Percentiles rank a stretch among this genome's conserved stretches.
Evolutionary conservation across 108 stramenopile species (phyloP).

Genomic region (Cyclotella baltica): DNA sequence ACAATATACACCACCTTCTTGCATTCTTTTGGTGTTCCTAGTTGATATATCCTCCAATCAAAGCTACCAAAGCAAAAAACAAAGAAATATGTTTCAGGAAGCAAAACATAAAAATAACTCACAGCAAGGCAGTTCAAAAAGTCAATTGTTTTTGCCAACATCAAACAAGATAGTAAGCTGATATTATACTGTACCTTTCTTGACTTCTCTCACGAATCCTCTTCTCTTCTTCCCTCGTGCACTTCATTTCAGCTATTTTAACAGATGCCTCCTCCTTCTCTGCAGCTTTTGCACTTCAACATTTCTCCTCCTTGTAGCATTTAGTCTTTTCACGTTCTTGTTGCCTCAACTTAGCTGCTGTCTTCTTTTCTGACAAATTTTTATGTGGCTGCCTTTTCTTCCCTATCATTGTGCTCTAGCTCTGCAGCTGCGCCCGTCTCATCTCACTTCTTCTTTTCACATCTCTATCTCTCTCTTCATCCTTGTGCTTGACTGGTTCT

Average conservation of each 20-base stretch:
- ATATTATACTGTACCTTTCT: slow-evolving; percentile 39
- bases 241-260: slow-evolving; percentile 17
- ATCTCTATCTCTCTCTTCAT: slow-evolving; percentile 17
- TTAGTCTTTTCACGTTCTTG: too few relatives aligned
- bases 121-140: too few relatives aligned
- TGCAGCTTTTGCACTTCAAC: too few relatives aligned
- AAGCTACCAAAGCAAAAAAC: not conserved
- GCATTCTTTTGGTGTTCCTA: too few relatives aligned
- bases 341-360: too few relatives aligned
- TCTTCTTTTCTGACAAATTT: too few relatives aligned
- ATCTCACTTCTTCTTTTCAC: not conserved
- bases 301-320: too few relatives aligned
- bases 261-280: too few relatives aligned
- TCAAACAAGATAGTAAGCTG: not conserved
- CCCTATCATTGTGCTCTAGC: slow-evolving; percentile 14
- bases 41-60: not conserved
- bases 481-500: slow-evolving; percentile 4
- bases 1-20: too few relatives aligned
- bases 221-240: slow-evolving; percentile 13
- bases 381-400: slow-evolving; percentile 16
- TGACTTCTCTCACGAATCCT: slow-evolving; percentile 17
- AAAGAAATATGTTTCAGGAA: not conserved
- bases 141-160: too few relatives aligned
- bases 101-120: too few relatives aligned
- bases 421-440: slow-evolving; percentile 1